These are phyloP conservation scores for Candida frijolesensis DNA, from an alignment of 1,139 yeast genomes.

Conservation along the genomic window DNA sequence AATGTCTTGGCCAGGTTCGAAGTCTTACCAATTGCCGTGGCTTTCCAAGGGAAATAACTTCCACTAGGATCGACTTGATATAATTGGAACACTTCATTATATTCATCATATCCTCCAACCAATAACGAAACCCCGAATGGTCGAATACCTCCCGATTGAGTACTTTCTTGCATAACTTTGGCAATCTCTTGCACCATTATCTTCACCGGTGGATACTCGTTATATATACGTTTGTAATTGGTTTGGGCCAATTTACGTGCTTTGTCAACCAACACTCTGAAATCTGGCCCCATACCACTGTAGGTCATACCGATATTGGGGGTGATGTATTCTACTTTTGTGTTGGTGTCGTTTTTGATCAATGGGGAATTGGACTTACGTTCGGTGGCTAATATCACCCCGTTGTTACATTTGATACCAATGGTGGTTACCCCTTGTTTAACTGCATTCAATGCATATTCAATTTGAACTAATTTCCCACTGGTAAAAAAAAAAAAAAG, in stretches of 20 bases:
- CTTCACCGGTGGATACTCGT: slow-evolving; percentile 96
- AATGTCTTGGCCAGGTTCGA: slow-evolving; percentile 94
- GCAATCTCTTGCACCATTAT: slow-evolving; percentile 94
- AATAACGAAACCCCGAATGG: slow-evolving; percentile 95
- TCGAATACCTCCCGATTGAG: slow-evolving; percentile 97
- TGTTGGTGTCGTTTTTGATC: slow-evolving; percentile 71
- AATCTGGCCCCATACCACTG: slow-evolving; percentile 99
- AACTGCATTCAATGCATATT: slow-evolving; percentile 95
- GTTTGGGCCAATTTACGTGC: slow-evolving; percentile 94
- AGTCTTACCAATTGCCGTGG: slow-evolving; percentile 97
- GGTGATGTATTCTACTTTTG: slow-evolving; percentile 81
- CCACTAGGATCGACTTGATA: slow-evolving; percentile 99
- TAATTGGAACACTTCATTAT: slow-evolving; percentile 70
- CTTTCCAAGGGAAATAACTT: slow-evolving; percentile 99
- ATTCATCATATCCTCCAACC: slow-evolving; percentile 93
- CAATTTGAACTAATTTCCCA: slow-evolving; percentile 97
- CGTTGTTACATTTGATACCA: slow-evolving; percentile 95
- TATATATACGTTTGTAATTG: slow-evolving; percentile 87
- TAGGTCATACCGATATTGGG: slow-evolving; percentile 97
- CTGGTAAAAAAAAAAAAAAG: slow-evolving; percentile 33
- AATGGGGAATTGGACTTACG: slow-evolving; percentile 83
- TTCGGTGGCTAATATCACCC: slow-evolving; percentile 96
- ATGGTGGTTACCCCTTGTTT: slow-evolving; percentile 97
- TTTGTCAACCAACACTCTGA: slow-evolving; percentile 88
- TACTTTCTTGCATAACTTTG: slow-evolving; percentile 95